phyloP scores from a whole-genome alignment of 108 stramenopile genomes.

The Nitzschia sp. region DNA sequence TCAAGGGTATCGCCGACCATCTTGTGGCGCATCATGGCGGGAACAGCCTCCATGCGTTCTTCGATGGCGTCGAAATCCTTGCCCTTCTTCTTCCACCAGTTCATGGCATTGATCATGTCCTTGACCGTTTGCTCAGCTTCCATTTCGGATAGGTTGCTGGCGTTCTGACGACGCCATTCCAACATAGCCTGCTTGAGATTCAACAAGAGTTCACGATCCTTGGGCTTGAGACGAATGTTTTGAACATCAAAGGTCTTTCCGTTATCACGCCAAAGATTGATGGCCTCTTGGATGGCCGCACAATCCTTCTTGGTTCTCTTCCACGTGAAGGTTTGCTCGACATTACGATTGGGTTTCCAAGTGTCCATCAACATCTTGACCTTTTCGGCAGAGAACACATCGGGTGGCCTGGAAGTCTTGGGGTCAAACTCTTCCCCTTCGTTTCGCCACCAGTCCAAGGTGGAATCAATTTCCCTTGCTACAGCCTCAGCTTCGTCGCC shows the following conservation, averaged over 20 bases:
- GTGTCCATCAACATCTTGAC: conserved; percentile 27
- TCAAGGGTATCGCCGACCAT: conserved; percentile 25
- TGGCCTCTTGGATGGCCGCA: conserved; percentile 33
- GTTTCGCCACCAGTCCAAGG: conserved; percentile 40
- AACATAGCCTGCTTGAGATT: conserved; percentile 36
- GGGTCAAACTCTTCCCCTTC: conserved; percentile 26
- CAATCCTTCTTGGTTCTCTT: conserved; percentile 25
- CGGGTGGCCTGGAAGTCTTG: conserved; percentile 15
- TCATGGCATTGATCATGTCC: conserved; percentile 44
- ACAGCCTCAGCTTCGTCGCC: conserved; percentile 26
- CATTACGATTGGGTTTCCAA: conserved; percentile 28
- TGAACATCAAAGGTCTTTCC: conserved; percentile 34
- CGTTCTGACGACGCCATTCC: conserved; percentile 44
- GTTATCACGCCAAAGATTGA: conserved; percentile 33
- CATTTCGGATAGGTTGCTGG: conserved; percentile 25
- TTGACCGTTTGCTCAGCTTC: conserved; percentile 43
- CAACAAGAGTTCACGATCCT: conserved; percentile 24
- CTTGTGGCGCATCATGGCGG: conserved; percentile 39
- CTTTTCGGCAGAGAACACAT: conserved; percentile 26
- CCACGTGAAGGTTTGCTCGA: conserved; percentile 24
- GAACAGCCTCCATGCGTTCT: conserved; percentile 26
- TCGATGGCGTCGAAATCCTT: conserved; percentile 33
- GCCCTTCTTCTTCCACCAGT: conserved; percentile 46
- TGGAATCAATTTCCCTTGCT: conserved; percentile 38
- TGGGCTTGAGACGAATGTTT: conserved; percentile 23